phyloP scores from a whole-genome alignment of 176 grass and related monocot genomes.

The Carex myosuroides region DNA sequence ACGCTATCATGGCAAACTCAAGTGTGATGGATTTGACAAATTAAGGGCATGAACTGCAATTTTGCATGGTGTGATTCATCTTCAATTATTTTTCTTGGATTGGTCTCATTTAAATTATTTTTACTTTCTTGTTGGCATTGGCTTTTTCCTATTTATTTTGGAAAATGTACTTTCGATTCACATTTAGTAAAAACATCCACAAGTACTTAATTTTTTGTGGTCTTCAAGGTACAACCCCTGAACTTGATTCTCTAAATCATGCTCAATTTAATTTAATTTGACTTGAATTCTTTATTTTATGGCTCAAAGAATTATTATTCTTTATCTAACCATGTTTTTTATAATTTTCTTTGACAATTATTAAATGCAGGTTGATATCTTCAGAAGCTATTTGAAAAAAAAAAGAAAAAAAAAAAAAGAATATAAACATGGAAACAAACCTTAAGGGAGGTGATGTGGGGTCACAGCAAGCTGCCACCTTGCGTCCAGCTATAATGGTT shows the following conservation, averaged over 20 bases:
- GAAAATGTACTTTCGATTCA: neutral
- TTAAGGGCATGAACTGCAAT: neutral
- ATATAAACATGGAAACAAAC: slow-evolving; percentile 16
- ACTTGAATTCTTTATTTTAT: neutral
- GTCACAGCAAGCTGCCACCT: neutral
- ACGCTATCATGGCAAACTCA: neutral
- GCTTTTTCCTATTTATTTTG: neutral
- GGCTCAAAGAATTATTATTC: neutral
- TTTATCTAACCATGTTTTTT: neutral
- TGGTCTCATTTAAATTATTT: neutral
- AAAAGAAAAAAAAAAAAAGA: neutral
- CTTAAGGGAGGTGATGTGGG: slow-evolving; percentile 2
- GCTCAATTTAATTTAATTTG: neutral
- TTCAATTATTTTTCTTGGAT: neutral
- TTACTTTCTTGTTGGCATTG: neutral
- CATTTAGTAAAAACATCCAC: neutral
- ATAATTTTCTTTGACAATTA: slow-evolving; percentile 4
- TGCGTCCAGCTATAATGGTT: slow-evolving; percentile 12
- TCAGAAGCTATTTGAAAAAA: slow-evolving; percentile 10
- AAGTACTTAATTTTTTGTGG: neutral
- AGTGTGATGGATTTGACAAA: neutral
- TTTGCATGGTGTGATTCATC: neutral
- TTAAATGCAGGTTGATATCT: neutral
- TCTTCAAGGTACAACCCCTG: neutral
- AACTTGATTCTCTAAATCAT: neutral